Evolutionary conservation across 345 rosid species (phyloP).

Genomic region (Arabis hirsuta): DNA sequence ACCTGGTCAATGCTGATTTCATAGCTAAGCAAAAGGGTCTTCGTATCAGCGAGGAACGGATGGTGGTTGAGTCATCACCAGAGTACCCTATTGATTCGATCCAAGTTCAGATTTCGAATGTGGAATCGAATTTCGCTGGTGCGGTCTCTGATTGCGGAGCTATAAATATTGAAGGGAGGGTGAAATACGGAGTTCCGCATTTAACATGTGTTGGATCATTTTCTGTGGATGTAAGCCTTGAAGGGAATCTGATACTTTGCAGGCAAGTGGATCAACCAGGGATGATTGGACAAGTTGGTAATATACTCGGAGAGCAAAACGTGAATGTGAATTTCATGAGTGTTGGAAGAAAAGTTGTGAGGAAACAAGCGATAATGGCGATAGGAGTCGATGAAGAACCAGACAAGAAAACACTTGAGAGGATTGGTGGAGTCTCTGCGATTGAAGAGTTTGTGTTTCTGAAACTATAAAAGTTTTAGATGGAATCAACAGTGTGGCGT

Average conservation of each 20-base stretch:
- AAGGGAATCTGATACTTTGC: slow-evolving; percentile 77
- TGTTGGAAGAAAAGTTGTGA: slow-evolving; percentile 65
- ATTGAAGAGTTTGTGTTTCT: slow-evolving; percentile 85
- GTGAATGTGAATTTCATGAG: slow-evolving; percentile 89
- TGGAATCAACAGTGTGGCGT: not conserved
- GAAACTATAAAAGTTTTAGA: slow-evolving; percentile 41
- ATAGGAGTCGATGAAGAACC: slow-evolving; percentile 92
- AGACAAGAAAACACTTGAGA: slow-evolving; percentile 53
- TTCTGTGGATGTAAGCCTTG: slow-evolving; percentile 77
- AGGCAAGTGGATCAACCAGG: slow-evolving; percentile 87
- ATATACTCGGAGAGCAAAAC: slow-evolving; percentile 69
- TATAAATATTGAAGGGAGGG: slow-evolving; percentile 74
- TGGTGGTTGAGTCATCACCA: slow-evolving; percentile 54
- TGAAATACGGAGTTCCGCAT: slow-evolving; percentile 70
- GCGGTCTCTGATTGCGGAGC: slow-evolving; percentile 65
- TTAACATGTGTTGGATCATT: slow-evolving; percentile 65
- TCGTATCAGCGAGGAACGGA: slow-evolving; percentile 71
- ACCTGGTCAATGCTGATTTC: slow-evolving; percentile 87
- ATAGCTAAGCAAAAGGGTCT: slow-evolving; percentile 84
- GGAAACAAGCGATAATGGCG: slow-evolving; percentile 81
- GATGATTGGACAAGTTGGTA: slow-evolving; percentile 82
- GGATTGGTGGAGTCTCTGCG: slow-evolving; percentile 64
- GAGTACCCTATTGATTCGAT: slow-evolving; percentile 70
- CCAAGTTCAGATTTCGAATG: slow-evolving; percentile 61
- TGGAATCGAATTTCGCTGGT: slow-evolving; percentile 69